phyloP scores from a whole-genome alignment of 169 alveolate genomes.

The Cyclospora cayetanensis region DNA sequence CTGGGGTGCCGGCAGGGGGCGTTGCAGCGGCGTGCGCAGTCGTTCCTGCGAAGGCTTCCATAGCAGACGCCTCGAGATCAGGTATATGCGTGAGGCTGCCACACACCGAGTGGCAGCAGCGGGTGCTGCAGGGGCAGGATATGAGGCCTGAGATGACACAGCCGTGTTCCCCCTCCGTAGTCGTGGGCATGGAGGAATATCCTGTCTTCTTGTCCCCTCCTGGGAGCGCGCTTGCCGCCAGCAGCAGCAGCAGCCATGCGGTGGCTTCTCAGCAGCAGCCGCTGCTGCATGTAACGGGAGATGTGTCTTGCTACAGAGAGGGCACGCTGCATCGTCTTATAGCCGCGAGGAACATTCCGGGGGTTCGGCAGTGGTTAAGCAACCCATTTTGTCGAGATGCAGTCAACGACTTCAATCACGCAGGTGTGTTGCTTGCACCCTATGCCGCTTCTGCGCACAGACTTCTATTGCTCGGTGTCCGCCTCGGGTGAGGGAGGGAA shows the following conservation, averaged over 20 bases:
- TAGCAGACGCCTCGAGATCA: background rate
- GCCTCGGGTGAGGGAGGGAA: background rate
- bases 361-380: constrained; percentile 67
- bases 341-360: constrained; percentile 58
- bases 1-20: background rate
- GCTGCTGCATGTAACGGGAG: constrained; percentile 24
- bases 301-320: background rate
- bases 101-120: background rate
- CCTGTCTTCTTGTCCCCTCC: background rate
- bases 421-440: constrained; percentile 30
- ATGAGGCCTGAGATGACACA: background rate
- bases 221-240: background rate
- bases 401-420: constrained; percentile 63
- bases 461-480: background rate
- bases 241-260: constrained; percentile 34
- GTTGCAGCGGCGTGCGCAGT: background rate
- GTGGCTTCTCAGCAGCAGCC: constrained; percentile 53
- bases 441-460: background rate
- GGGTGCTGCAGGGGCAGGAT: background rate
- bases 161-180: background rate
- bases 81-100: background rate
- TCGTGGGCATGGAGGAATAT: constrained; percentile 35
- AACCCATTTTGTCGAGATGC: constrained; percentile 62
- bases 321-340: constrained; percentile 58
- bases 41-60: background rate